phyloP scores from a whole-genome alignment of 106 monocot genomes.

The Vanilla planifolia region DNA sequence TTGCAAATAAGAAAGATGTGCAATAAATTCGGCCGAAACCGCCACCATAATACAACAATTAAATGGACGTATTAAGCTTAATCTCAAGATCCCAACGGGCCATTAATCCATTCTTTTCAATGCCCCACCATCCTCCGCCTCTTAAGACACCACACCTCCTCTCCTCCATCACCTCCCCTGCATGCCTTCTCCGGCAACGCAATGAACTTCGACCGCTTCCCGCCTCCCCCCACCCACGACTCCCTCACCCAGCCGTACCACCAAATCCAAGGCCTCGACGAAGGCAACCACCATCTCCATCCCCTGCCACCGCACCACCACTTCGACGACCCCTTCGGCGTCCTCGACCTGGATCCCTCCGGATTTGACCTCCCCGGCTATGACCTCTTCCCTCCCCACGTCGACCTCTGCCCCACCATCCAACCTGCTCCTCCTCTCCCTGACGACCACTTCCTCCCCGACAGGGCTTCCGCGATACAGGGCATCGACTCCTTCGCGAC shows the following conservation, averaged over 20 bases:
- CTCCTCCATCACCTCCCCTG: not conserved
- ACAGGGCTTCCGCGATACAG: not conserved
- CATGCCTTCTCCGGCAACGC: not conserved
- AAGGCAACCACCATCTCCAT: not conserved
- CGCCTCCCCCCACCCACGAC: no score
- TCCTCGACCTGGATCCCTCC: not conserved
- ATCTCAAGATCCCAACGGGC: no score
- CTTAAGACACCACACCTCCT: no score
- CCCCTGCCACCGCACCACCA: not conserved
- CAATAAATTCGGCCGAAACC: no score
- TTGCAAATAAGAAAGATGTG: no score
- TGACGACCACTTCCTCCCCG: not conserved
- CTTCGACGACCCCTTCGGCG: not conserved
- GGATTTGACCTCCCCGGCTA: not conserved
- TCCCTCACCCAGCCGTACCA: no score
- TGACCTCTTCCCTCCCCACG: not conserved
- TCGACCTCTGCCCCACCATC: not conserved
- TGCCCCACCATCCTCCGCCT: not conserved
- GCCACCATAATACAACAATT: no score
- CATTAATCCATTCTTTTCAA: no score
- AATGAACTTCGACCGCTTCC: not conserved
- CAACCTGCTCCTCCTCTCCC: not conserved
- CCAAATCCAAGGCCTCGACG: no score
- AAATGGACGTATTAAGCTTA: no score
- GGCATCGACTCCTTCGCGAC: constrained; percentile 9